Evolutionary conservation across 768 basidiomycete species (phyloP), one percentile per base, ranked within the genome.

Genomic region (Phaeotremella fagi): DNA sequence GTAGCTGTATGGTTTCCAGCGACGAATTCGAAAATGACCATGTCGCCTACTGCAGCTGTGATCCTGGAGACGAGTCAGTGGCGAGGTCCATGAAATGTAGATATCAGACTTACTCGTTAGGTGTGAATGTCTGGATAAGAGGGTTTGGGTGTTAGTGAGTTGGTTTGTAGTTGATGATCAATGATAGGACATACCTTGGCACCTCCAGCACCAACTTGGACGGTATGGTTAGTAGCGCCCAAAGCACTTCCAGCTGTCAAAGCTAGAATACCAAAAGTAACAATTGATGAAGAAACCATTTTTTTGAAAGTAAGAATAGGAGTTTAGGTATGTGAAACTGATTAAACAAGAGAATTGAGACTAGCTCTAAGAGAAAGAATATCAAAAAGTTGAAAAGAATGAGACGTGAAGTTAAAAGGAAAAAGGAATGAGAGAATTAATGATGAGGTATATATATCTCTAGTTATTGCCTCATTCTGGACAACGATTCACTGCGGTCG

Each of bases 1-100:
- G 59, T 56, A 3, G 42, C 54, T 22, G 59, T 56, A 28, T 60
- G 59, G 46, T 56, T 54, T 2, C 54, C 54, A 33, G 45, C 50
- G 24, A 53, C 24, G 31, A 60, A 60, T 25, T 44, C 41, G 52
- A 60, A 60, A 16, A 54, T 60, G 29, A 48, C 22, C n/a, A 48
- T n/a, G 46, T 48, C 46, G 15, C 46, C 46, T 5, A 31, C 4
- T 4, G 26, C 28, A 33, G 46, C 46, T n/a, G 28, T 33, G 27
- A 48, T 24, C 27, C 31, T 48, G 29, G 24, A 4, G 31, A 33
- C 31, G 16, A 16, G 16, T 33, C 9, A 33, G 31, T 33, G 16
- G 16, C 7, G 31, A 7, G 16, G 31, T 33, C 31, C 16, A 33
- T 16, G 31, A 7, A 7, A 33, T 7, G 31, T 7, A 16, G 7